Base-by-base conservation (phyloP, 345 rosid species). In the Litchi chinensis region DNA sequence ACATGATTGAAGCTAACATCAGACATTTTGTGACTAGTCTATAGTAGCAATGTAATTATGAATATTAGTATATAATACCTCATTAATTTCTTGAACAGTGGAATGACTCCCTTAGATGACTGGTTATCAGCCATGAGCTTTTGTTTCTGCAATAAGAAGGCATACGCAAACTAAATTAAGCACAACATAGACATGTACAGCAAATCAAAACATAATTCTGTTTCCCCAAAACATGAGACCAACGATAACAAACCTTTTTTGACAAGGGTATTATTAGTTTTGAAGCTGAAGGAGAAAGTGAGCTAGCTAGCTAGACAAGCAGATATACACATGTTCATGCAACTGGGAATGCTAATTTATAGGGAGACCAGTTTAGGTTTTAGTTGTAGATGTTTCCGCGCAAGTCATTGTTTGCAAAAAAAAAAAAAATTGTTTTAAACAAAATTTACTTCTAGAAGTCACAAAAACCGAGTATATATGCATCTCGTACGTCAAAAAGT, bases 11-110 rank as follows among this genome's bases (percentile, higher is more conserved):
- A 32, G 37, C 37, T 32, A 32, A 3, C 37, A 32, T 32, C 37
- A 32, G 37, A 32, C 37, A 32, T 32, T 32, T 32, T 32, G 37
- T 32, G 37, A 32, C 10, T 10, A 10, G 10, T 2, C 10, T 46
- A 46, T 46, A 10, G 50, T 46, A 46, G 11, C 10, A 10, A 46
- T 8, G 11, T 1, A 32, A 32, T 32, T 3, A 32, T 3, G 37
- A 32, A 32, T 32, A 32, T 32, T 32, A 32, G 37, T 46, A 46
- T 10, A 46, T 46, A 8, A 8, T 46, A 46, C 59, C 59, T 28
- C n/a, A 40, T 43, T 56, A 82, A 72, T 22, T 75, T 65, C 65
- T 82, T 75, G 57, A 70, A 26, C 26, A 40, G 70, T 13, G 54
- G 37, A 64, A 18, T 59, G 32, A 65, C 24, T 32, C 24, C 50